Conservation (phyloP, 208 protist species). For the Trypanosoma vivax region DNA sequence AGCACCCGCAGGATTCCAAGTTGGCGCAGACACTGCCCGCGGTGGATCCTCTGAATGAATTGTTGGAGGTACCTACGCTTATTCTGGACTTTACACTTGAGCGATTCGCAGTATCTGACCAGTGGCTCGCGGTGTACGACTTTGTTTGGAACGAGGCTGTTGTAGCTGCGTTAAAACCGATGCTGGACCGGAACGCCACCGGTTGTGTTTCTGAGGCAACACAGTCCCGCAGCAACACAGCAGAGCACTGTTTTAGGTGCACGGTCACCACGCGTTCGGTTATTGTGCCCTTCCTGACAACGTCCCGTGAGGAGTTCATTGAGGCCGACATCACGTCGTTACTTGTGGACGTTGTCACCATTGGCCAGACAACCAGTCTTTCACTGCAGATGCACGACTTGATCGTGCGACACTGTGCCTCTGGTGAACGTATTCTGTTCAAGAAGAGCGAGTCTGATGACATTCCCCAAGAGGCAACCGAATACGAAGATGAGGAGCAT, state of each 20-base stretch:
- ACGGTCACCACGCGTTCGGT: conserved; percentile 61
- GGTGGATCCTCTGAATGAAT: conserved; percentile 1
- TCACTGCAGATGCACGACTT: conserved; percentile 61
- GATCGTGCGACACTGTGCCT: conserved; percentile 45
- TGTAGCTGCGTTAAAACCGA: conserved; percentile 29
- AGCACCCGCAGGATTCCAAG: too few species aligned
- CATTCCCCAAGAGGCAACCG: background rate
- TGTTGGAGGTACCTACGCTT: conserved; percentile 43
- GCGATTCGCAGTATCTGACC: conserved; percentile 76
- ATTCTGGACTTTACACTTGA: conserved; percentile 71
- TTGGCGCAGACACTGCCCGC: background rate
- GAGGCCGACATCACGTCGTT: conserved; percentile 60
- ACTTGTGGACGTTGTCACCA: conserved; percentile 45
- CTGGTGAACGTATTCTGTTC: conserved; percentile 51
- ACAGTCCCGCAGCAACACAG: background rate
- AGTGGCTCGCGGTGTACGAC: conserved; percentile 81
- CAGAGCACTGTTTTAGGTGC: conserved; percentile 36
- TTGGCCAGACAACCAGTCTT: conserved; percentile 31
- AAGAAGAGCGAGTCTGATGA: conserved; percentile 17
- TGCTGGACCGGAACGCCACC: background rate
- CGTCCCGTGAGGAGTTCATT: conserved; percentile 39
- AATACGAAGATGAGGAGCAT: background rate
- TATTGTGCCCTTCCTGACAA: conserved; percentile 66
- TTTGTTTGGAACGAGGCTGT: conserved; percentile 70
- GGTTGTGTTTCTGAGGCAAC: background rate